These are phyloP conservation scores for Mariannaea elegans DNA, from an alignment of 2,329 filamentous ascomycete species.

Conservation along the genomic window DNA sequence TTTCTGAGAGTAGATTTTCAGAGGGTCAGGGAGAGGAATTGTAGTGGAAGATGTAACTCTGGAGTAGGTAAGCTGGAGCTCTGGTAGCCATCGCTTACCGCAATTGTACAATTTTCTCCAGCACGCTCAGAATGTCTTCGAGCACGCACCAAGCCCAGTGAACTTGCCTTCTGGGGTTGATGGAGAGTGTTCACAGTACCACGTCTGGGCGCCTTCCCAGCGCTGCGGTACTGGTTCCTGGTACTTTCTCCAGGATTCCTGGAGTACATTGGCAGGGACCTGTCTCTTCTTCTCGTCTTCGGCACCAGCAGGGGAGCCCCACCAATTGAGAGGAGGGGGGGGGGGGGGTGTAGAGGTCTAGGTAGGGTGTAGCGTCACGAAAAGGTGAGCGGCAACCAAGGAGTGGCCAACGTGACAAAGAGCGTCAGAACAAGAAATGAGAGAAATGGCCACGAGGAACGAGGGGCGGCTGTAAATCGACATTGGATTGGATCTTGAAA, in stretches of 20 bases:
- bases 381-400: slow-evolving; percentile 19
- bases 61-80: not conserved
- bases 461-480: slow-evolving; percentile 21
- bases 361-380: slow-evolving; percentile 4
- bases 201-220: not conserved
- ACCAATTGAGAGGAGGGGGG: slow-evolving; percentile 1
- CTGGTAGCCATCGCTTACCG: too few relatives aligned
- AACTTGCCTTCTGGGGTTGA: not conserved
- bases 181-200: slow-evolving; percentile 4
- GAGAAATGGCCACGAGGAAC: slow-evolving; percentile 14
- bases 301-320: slow-evolving; percentile 11
- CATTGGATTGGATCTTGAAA: slow-evolving; percentile 16
- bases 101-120: not conserved
- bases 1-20: slow-evolving; percentile 2
- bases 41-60: not conserved
- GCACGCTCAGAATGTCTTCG: not conserved
- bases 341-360: not conserved
- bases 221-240: not conserved
- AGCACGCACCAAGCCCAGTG: not conserved
- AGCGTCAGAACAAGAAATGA: slow-evolving; percentile 15
- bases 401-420: slow-evolving; percentile 23
- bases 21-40: not conserved
- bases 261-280: not conserved
- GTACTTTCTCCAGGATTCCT: slow-evolving; percentile 1
- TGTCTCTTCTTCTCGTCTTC: not conserved